These are phyloP conservation scores for Colletotrichum acutatum DNA, from an alignment of 2,329 filamentous ascomycete genomes.

Conservation along the genomic window DNA sequence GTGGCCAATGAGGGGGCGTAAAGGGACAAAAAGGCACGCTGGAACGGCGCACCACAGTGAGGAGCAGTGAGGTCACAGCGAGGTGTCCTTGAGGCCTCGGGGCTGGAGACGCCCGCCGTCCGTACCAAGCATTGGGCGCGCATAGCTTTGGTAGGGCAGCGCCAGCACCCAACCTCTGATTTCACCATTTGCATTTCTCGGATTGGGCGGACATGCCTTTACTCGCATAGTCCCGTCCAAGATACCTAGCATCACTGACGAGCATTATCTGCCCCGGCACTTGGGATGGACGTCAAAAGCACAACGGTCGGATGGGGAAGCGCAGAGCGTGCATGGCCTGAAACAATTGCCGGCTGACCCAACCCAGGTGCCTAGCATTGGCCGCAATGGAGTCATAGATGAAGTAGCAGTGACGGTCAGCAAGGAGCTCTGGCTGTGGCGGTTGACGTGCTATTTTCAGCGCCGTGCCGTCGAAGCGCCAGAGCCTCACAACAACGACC, in stretches of 20 bases:
- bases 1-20: neutral
- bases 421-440: neutral
- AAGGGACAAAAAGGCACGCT: slow-evolving; percentile 17
- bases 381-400: neutral
- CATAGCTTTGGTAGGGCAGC: neutral
- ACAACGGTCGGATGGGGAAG: slow-evolving; percentile 25
- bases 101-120: slow-evolving; percentile 27
- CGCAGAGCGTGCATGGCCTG: slow-evolving; percentile 25
- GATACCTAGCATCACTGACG: neutral
- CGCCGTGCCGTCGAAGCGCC: neutral
- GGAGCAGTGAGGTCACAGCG: slow-evolving; percentile 34
- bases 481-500: neutral
- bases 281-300: slow-evolving; percentile 23
- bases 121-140: slow-evolving; percentile 19
- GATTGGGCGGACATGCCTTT: slow-evolving; percentile 1
- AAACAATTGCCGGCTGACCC: slow-evolving; percentile 17
- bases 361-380: slow-evolving; percentile 7
- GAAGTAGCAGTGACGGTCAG: neutral
- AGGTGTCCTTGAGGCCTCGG: slow-evolving; percentile 6
- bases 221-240: neutral
- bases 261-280: neutral
- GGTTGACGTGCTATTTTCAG: neutral
- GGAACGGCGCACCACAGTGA: slow-evolving; percentile 34
- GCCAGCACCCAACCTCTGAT: neutral
- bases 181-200: slow-evolving; percentile 16